Conservation (phyloP, 805 yeast species). For the Saccharomycopsis babjevae region DNA sequence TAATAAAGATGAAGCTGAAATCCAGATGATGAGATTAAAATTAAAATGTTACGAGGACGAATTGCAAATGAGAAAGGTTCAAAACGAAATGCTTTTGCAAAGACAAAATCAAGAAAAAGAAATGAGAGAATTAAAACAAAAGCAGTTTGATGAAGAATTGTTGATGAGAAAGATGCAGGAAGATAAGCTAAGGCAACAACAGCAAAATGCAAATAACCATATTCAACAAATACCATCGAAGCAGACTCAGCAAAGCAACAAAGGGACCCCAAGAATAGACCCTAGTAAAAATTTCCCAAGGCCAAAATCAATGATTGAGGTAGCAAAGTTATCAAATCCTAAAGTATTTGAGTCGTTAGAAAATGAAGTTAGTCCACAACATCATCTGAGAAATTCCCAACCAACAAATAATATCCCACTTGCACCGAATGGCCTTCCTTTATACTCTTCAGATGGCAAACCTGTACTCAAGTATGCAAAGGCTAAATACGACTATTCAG, state of each 20-base stretch:
- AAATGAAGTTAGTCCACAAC: slow-evolving; percentile 1
- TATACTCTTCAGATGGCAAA: slow-evolving; percentile 41
- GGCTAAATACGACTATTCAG: slow-evolving; percentile 50
- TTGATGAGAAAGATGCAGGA: neutral
- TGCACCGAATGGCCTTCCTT: slow-evolving; percentile 32
- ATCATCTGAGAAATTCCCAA: neutral
- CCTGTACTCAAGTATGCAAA: slow-evolving; percentile 41
- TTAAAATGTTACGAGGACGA: neutral
- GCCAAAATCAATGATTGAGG: slow-evolving; percentile 19
- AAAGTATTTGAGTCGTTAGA: neutral
- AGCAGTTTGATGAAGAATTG: neutral
- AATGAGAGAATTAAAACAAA: neutral
- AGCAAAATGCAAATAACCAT: neutral
- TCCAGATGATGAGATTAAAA: neutral
- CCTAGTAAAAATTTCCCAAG: neutral
- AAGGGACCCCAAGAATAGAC: neutral
- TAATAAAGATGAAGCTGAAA: neutral
- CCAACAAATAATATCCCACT: slow-evolving; percentile 14
- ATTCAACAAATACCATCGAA: neutral
- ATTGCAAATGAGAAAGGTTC: neutral
- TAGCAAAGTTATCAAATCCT: slow-evolving; percentile 13
- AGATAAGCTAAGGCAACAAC: neutral
- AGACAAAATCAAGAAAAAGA: neutral
- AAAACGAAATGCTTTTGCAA: neutral
- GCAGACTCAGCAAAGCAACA: neutral